phyloP scores from a whole-genome alignment of 768 basidiomycete genomes.

The Gyrodon lividus region DNA sequence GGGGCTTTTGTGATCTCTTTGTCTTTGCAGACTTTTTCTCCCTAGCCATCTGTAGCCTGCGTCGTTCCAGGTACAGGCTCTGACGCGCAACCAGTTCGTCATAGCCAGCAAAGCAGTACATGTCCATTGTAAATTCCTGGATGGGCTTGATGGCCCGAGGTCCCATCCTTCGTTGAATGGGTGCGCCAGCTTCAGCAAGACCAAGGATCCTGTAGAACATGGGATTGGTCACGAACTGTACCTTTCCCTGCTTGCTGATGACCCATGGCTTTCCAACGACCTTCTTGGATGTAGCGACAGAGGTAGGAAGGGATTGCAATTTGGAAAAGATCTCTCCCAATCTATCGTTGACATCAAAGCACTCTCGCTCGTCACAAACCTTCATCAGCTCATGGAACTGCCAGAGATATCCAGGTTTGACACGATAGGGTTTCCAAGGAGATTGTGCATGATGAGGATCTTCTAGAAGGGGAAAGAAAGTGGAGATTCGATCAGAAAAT shows the following conservation, averaged over 20 bases:
- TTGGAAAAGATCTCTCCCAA: slow-evolving; percentile 1
- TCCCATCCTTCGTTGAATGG: background rate
- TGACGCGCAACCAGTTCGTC: background rate
- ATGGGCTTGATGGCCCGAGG: background rate
- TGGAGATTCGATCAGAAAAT: background rate
- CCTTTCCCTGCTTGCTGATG: background rate
- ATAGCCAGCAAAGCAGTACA: background rate
- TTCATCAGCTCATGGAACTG: slow-evolving; percentile 9
- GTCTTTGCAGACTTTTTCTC: no score
- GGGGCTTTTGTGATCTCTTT: no score
- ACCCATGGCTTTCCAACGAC: no score
- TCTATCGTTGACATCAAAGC: background rate
- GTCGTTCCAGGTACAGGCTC: background rate
- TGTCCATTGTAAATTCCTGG: background rate
- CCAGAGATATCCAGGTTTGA: slow-evolving; percentile 1
- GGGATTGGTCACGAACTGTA: background rate
- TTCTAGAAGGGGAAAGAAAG: background rate
- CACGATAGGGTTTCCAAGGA: background rate
- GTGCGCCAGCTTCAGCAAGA: no score
- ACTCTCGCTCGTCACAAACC: background rate
- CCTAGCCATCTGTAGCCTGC: background rate
- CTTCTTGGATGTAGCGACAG: no score
- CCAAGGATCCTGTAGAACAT: background rate
- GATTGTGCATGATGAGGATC: background rate
- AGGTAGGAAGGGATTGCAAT: background rate